These are phyloP conservation scores for Hemileccinum rubropunctum DNA, from an alignment of 768 basidiomycete genomes.

Conservation along the genomic window DNA sequence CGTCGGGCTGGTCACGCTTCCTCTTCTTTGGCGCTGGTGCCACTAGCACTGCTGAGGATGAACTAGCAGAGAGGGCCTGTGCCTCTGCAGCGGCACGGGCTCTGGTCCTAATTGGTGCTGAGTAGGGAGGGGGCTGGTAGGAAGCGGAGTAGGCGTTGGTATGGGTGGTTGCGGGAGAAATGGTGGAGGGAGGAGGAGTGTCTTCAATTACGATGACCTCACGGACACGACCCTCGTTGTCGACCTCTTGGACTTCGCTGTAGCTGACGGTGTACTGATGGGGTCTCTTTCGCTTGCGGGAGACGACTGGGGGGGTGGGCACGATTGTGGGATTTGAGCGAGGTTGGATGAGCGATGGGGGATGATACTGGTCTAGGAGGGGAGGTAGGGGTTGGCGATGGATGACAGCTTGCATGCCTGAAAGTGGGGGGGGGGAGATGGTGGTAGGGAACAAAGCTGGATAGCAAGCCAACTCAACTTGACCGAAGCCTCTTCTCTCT, in stretches of 20 bases:
- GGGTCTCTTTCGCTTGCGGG: slow-evolving; percentile 81
- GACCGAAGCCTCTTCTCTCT: slow-evolving; percentile 9
- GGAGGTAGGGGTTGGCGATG: slow-evolving; percentile 58
- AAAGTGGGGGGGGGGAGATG: slow-evolving; percentile 47
- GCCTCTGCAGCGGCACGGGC: slow-evolving; percentile 87
- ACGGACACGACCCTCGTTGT: slow-evolving; percentile 68
- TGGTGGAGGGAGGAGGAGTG: slow-evolving; percentile 75
- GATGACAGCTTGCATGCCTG: slow-evolving; percentile 71
- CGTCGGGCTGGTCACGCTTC: slow-evolving; percentile 74
- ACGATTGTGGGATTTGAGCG: slow-evolving; percentile 55
- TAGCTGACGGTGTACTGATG: slow-evolving; percentile 82
- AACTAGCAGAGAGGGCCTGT: slow-evolving; percentile 64
- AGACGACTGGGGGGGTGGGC: slow-evolving; percentile 67
- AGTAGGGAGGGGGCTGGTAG: slow-evolving; percentile 73
- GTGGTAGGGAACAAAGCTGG: slow-evolving; percentile 28
- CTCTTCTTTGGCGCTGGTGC: slow-evolving; percentile 81
- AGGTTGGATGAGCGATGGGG: slow-evolving; percentile 49
- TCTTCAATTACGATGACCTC: slow-evolving; percentile 94
- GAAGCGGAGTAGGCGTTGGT: slow-evolving; percentile 72
- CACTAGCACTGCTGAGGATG: slow-evolving; percentile 60
- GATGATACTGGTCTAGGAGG: slow-evolving; percentile 64
- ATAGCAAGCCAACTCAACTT: slow-evolving; percentile 29
- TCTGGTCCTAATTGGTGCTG: slow-evolving; percentile 77
- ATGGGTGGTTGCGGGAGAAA: slow-evolving; percentile 71
- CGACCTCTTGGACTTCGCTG: slow-evolving; percentile 86